A percentile compares a stretch with the other conserved stretches of the same genome.
Evolutionary conservation across 129 eudicot genomes (phyloP).

Genomic region (Centella asiatica): DNA sequence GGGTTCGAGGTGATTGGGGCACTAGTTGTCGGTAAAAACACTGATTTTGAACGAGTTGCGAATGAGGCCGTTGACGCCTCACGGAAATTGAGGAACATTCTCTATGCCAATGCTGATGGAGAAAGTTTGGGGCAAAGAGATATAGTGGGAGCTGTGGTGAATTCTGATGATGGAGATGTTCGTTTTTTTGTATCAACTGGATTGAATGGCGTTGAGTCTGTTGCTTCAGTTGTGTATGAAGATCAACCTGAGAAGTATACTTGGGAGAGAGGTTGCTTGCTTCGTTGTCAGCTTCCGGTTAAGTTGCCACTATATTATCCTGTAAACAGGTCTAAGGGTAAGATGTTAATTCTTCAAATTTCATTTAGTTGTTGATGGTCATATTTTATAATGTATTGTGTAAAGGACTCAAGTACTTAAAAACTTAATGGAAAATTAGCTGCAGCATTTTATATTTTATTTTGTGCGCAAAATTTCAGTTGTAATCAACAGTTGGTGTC

Average conservation of each 20-base stretch:
- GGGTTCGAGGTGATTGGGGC: slow-evolving; percentile 91
- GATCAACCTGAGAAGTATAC: slow-evolving; percentile 66
- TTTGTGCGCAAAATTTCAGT: no score
- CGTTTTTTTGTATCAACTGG: slow-evolving; percentile 47
- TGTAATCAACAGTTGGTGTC: no score
- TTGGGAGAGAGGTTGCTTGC: slow-evolving; percentile 79
- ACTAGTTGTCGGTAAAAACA: slow-evolving; percentile 33
- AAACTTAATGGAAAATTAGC: no score
- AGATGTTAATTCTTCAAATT: not conserved
- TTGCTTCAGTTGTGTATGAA: slow-evolving; percentile 44
- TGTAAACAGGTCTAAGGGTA: slow-evolving; percentile 40
- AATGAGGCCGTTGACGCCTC: slow-evolving; percentile 42
- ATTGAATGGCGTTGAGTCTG: slow-evolving; percentile 20
- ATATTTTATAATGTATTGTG: not conserved
- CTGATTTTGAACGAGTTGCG: slow-evolving; percentile 26
- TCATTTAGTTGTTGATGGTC: not conserved
- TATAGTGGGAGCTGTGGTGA: slow-evolving; percentile 66
- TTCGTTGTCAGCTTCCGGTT: slow-evolving; percentile 57
- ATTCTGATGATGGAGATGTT: slow-evolving; percentile 36
- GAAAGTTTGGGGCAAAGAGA: slow-evolving; percentile 21
- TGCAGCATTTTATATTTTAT: no score
- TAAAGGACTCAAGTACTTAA: no score
- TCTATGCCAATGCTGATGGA: slow-evolving; percentile 13
- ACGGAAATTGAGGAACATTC: slow-evolving; percentile 36
- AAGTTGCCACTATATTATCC: slow-evolving; percentile 69